A percentile compares a stretch with the other conserved stretches of the same genome.
These are phyloP conservation scores for Schrenkiella parvula DNA, from an alignment of 345 rosid genomes.

Conservation along the genomic window DNA sequence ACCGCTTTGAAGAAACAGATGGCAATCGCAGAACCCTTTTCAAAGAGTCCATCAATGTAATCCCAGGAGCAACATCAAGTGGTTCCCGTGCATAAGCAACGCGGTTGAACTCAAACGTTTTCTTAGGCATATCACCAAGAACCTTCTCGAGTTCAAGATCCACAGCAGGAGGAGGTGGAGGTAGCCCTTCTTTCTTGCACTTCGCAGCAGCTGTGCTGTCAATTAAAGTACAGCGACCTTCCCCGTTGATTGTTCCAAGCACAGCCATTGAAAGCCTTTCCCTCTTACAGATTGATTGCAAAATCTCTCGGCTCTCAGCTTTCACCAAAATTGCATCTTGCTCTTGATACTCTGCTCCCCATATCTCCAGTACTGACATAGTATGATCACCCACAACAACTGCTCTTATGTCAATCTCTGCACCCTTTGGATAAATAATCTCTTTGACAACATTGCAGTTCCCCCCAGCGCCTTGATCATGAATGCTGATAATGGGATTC, in stretches of 20 bases:
- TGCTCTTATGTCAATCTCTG: constrained; percentile 74
- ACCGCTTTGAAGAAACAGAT: constrained; percentile 80
- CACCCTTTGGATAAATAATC: constrained; percentile 88
- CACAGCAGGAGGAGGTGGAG: constrained; percentile 81
- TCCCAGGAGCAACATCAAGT: constrained; percentile 83
- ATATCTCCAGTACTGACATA: constrained; percentile 92
- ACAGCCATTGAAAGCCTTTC: constrained; percentile 95
- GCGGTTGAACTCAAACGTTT: constrained; percentile 66
- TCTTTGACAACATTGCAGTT: constrained; percentile 98
- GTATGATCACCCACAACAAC: constrained; percentile 90
- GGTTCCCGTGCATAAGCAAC: constrained; percentile 51
- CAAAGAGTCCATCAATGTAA: constrained; percentile 74
- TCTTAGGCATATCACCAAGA: constrained; percentile 94
- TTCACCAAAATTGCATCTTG: constrained; percentile 95
- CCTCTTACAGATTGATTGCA: constrained; percentile 77
- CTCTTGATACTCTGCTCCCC: constrained; percentile 99
- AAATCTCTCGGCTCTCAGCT: constrained; percentile 62
- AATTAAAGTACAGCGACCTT: constrained; percentile 67
- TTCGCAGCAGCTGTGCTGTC: constrained; percentile 60
- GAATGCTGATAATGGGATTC: constrained; percentile 92
- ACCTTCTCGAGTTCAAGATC: constrained; percentile 93
- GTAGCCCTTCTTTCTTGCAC: constrained; percentile 50
- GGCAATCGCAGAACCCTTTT: constrained; percentile 84
- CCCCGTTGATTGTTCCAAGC: constrained; percentile 75
- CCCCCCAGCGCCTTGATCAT: constrained; percentile 98